Evolutionary conservation across 495 filamentous ascomycete genomes (phyloP).

Genomic region (Neurospora sp.): DNA sequence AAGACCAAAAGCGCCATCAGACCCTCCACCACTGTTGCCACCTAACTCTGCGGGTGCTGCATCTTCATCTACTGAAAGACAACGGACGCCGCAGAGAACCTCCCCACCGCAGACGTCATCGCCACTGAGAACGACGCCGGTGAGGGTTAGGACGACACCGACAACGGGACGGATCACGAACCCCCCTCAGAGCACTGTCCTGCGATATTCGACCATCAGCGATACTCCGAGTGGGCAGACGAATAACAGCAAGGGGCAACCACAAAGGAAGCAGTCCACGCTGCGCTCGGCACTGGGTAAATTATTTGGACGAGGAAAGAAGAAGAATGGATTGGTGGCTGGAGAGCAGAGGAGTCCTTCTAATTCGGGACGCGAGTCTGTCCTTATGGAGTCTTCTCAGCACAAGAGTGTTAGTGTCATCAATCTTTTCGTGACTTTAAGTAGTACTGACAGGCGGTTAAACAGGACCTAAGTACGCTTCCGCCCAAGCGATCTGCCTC

Average conservation of each 20-base stretch:
- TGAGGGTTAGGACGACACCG: conserved; percentile 8
- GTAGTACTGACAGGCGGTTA: conserved; percentile 10
- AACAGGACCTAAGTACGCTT: conserved; percentile 35
- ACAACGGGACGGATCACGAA: conserved; percentile 22
- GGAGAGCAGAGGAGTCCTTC: conserved; percentile 6
- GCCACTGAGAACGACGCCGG: conserved; percentile 5
- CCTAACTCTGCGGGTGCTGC: conserved; percentile 7
- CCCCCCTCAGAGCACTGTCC: conserved; percentile 20
- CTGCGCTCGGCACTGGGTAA: conserved; percentile 37
- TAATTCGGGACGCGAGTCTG: conserved; percentile 13
- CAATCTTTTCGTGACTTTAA: background rate
- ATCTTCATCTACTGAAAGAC: conserved; percentile 16
- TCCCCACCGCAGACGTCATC: conserved; percentile 13
- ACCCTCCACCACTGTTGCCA: conserved; percentile 15
- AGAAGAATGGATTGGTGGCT: conserved; percentile 22
- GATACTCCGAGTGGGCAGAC: conserved; percentile 24
- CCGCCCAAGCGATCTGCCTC: conserved; percentile 40
- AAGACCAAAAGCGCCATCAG: conserved; percentile 12
- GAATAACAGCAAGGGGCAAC: conserved; percentile 22
- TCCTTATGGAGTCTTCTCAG: conserved; percentile 12
- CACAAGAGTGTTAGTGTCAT: conserved; percentile 37
- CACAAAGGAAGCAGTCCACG: conserved; percentile 40
- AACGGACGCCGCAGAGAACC: conserved; percentile 10
- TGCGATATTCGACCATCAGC: conserved; percentile 31
- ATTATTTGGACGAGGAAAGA: conserved; percentile 41